Percentiles rank a stretch among this genome's conserved stretches.
Evolutionary conservation across 768 basidiomycete species (phyloP).

Genomic region (Serendipita sp.): DNA sequence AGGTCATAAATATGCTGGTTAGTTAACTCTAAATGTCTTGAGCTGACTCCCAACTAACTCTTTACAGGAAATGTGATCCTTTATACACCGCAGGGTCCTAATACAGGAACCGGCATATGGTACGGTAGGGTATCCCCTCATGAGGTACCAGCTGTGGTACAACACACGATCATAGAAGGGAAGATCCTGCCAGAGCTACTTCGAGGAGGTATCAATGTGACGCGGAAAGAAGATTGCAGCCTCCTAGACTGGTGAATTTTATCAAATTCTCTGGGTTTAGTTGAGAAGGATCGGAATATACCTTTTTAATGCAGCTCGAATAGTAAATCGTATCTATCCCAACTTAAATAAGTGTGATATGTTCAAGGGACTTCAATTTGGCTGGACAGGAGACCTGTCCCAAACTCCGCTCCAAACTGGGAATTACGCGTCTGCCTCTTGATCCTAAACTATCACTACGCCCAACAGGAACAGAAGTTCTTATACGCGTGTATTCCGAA

Average conservation of each 20-base stretch:
- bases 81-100: constrained; percentile 58
- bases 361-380: neutral
- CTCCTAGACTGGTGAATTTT: constrained; percentile 18
- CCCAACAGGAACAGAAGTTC: too few species aligned
- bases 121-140: constrained; percentile 88
- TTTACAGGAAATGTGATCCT: constrained; percentile 19
- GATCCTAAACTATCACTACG: too few species aligned
- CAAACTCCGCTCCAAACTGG: too few species aligned
- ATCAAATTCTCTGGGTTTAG: neutral
- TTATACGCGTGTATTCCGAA: too few species aligned
- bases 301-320: too few species aligned
- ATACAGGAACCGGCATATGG: constrained; percentile 49
- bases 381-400: neutral
- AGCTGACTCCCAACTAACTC: constrained; percentile 27
- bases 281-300: neutral
- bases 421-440: too few species aligned
- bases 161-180: constrained; percentile 74
- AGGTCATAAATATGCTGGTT: constrained; percentile 80
- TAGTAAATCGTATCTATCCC: neutral
- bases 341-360: neutral
- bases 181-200: constrained; percentile 71
- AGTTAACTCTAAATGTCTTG: constrained; percentile 20
- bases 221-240: constrained; percentile 14
- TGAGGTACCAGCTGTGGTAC: constrained; percentile 72
- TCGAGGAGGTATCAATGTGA: constrained; percentile 70